A percentile compares a stretch with the other conserved stretches of the same genome.
phyloP scores from a whole-genome alignment of 2,329 filamentous ascomycete species.

The Drechslerella coelobrocha region DNA sequence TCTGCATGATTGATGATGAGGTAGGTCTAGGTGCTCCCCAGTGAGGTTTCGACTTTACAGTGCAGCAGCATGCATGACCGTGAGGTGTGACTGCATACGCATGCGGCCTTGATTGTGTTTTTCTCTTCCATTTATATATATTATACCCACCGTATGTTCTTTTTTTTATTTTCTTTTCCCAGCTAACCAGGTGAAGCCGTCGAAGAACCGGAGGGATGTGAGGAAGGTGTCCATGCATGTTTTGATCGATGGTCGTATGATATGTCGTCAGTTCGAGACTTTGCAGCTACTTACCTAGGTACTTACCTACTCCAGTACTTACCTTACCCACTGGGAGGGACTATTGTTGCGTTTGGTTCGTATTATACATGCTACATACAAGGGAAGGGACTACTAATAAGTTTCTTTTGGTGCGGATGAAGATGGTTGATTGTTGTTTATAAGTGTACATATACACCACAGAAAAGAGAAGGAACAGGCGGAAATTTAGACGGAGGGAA shows the following conservation, averaged over 20 bases:
- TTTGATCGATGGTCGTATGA: background rate
- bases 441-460: background rate
- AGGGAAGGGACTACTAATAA: too few relatives aligned
- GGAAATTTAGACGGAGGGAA: background rate
- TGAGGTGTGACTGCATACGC: background rate
- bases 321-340: too few relatives aligned
- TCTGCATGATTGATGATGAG: too few relatives aligned
- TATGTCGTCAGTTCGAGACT: background rate
- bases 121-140: background rate
- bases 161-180: too few relatives aligned
- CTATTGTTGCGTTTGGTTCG: too few relatives aligned
- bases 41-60: background rate
- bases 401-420: too few relatives aligned
- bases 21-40: too few relatives aligned
- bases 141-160: background rate
- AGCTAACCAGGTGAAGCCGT: too few relatives aligned
- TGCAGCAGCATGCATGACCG: background rate
- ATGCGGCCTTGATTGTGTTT: background rate
- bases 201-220: background rate
- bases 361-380: too few relatives aligned
- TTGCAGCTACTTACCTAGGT: background rate
- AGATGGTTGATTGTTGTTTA: too few relatives aligned
- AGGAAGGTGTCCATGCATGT: background rate
- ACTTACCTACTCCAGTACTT: too few relatives aligned
- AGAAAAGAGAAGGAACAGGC: background rate